A percentile compares a stretch with the other conserved stretches of the same genome.
Conservation (phyloP, 192 early-diverging fungal species). For the Anaeromyces robustus region DNA sequence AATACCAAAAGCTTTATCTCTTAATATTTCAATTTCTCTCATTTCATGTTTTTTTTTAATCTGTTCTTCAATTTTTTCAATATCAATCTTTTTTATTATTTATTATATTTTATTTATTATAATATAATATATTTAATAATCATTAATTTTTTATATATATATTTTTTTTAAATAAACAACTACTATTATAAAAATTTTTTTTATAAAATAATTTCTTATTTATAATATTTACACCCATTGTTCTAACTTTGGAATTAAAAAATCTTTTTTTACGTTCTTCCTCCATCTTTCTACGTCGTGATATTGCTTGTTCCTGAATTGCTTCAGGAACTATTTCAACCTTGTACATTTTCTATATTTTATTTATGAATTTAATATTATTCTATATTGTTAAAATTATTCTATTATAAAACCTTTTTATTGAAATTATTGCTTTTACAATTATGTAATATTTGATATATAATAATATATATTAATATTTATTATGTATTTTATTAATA, state of each 20-base stretch:
- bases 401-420: too few relatives aligned
- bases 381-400: too few relatives aligned
- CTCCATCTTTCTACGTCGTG: conserved; percentile 24
- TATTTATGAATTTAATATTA: too few relatives aligned
- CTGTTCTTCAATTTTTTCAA: conserved; percentile 32
- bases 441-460: too few relatives aligned
- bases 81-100: conserved; percentile 21
- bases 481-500: too few relatives aligned
- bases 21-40: conserved; percentile 17
- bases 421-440: too few relatives aligned
- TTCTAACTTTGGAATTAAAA: conserved; percentile 37
- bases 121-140: neutral
- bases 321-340: conserved; percentile 30
- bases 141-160: too few relatives aligned
- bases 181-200: neutral
- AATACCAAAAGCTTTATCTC: conserved; percentile 25
- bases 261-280: conserved; percentile 36
- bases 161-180: too few relatives aligned
- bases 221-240: conserved; percentile 21
- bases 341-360: conserved; percentile 25
- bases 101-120: neutral
- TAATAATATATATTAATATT: too few relatives aligned
- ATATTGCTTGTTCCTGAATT: conserved; percentile 30
- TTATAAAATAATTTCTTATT: neutral
- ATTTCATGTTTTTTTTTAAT: conserved; percentile 31